These are phyloP conservation scores for Myriangium duriaei DNA, from an alignment of 2,329 filamentous ascomycete species.

Conservation along the genomic window DNA sequence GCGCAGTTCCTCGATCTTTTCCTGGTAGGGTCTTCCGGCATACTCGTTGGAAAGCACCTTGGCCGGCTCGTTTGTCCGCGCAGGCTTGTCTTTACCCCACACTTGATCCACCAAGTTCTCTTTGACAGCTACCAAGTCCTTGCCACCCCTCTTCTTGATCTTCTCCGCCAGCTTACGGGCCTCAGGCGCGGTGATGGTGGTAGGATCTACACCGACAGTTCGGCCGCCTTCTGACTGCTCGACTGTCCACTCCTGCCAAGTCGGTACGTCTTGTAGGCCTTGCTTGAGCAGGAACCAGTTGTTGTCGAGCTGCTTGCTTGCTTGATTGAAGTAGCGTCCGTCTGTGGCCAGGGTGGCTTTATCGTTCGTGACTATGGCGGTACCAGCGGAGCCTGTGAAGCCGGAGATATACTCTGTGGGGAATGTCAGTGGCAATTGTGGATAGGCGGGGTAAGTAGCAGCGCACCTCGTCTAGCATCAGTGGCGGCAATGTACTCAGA, in stretches of 20 bases:
- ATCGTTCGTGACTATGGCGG: conserved; percentile 72
- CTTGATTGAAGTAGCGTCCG: conserved; percentile 96
- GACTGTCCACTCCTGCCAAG: conserved; percentile 91
- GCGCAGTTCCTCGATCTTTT: conserved; percentile 76
- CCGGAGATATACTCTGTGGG: conserved; percentile 67
- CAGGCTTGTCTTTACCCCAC: conserved; percentile 66
- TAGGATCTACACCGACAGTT: conserved; percentile 79
- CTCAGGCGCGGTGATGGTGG: conserved; percentile 63
- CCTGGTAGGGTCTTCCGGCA: conserved; percentile 67
- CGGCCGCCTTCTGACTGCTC: conserved; percentile 81
- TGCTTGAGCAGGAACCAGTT: conserved; percentile 93
- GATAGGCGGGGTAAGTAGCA: no score
- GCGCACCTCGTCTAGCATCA: conserved; percentile 72
- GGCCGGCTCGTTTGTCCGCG: conserved; percentile 63
- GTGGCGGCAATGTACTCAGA: conserved; percentile 98
- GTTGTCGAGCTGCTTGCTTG: conserved; percentile 71
- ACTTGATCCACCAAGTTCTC: conserved; percentile 82
- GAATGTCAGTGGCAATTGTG: no score
- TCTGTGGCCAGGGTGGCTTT: conserved; percentile 89
- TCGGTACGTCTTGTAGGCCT: conserved; percentile 83
- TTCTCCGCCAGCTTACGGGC: conserved; percentile 69
- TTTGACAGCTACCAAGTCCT: conserved; percentile 59
- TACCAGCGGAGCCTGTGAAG: conserved; percentile 90
- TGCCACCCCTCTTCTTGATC: conserved; percentile 74
- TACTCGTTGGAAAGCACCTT: conserved; percentile 59